A percentile compares a stretch with the other conserved stretches of the same genome.
These are phyloP conservation scores for Iris pallida DNA, from an alignment of 116 monocot genomes.

Conservation along the genomic window DNA sequence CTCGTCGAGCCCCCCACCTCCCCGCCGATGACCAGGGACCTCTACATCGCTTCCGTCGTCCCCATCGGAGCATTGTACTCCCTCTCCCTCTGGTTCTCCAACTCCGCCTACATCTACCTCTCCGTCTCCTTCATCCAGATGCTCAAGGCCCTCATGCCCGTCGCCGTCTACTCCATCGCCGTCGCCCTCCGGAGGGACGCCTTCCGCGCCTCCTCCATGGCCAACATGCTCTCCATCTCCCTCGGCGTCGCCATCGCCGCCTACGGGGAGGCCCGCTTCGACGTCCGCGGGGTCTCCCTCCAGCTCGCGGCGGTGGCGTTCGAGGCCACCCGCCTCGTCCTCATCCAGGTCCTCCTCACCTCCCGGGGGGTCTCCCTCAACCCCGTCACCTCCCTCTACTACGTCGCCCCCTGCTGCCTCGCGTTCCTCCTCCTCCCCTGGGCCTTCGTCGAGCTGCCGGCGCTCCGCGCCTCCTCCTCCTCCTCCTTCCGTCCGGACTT, in stretches of 20 bases:
- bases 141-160: conserved; percentile 79
- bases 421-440: conserved; percentile 50
- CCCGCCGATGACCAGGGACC: conserved; percentile 52
- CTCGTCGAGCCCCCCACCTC: conserved; percentile 54
- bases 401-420: conserved; percentile 66
- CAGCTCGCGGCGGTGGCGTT: conserved; percentile 66
- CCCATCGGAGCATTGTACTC: conserved; percentile 70
- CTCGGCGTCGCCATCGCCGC: conserved; percentile 75
- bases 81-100: conserved; percentile 68
- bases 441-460: conserved; percentile 52
- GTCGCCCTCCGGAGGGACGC: conserved; percentile 58
- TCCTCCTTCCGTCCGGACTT: conserved; percentile 45
- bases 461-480: conserved; percentile 26
- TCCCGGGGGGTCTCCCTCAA: conserved; percentile 58
- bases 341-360: conserved; percentile 66
- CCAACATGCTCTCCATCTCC: conserved; percentile 75
- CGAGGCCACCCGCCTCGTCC: conserved; percentile 65
- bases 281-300: conserved; percentile 42
- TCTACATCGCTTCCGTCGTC: conserved; percentile 49
- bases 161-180: conserved; percentile 69
- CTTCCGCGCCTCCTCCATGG: conserved; percentile 39
- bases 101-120: conserved; percentile 73
- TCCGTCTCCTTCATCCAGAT: conserved; percentile 81
- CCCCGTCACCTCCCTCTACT: conserved; percentile 74
- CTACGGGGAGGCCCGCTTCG: conserved; percentile 72